Percentiles rank a stretch among this genome's conserved stretches.
These are phyloP conservation scores for Heliamphora pulchella DNA, from an alignment of 179 eudicot genomes.

Conservation along the genomic window DNA sequence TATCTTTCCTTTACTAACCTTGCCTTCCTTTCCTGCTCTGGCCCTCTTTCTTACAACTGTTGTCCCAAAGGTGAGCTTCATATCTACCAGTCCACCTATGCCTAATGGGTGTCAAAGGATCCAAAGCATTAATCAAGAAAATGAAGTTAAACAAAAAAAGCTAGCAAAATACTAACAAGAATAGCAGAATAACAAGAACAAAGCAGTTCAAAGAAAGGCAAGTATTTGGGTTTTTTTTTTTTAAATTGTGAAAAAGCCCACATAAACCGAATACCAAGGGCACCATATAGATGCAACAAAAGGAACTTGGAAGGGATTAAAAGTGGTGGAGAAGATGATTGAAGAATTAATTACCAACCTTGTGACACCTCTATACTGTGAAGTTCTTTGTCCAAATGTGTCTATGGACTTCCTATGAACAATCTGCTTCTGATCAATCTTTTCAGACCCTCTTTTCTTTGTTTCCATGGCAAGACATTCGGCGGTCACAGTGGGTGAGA, in stretches of 20 bases:
- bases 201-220: too few species aligned
- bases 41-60: conserved; percentile 73
- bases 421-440: conserved; percentile 35
- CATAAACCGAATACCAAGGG: not conserved
- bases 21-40: conserved; percentile 84
- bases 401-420: conserved; percentile 37
- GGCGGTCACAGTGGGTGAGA: conserved; percentile 27
- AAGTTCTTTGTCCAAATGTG: conserved; percentile 73
- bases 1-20: conserved; percentile 31
- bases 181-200: too few species aligned
- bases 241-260: too few species aligned
- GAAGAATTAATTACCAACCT: conserved; percentile 24
- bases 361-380: conserved; percentile 76
- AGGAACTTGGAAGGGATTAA: not conserved
- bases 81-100: conserved; percentile 89
- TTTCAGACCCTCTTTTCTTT: conserved; percentile 43
- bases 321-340: not conserved
- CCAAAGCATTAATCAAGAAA: too few species aligned
- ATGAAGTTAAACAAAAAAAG: too few species aligned
- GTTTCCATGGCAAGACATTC: conserved; percentile 18
- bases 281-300: not conserved
- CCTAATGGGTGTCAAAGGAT: conserved; percentile 19
- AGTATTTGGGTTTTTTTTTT: too few species aligned
- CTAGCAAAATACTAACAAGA: too few species aligned
- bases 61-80: conserved; percentile 88